phyloP scores from a whole-genome alignment of 192 early-diverging fungal species.

The Thamnidium elegans region DNA sequence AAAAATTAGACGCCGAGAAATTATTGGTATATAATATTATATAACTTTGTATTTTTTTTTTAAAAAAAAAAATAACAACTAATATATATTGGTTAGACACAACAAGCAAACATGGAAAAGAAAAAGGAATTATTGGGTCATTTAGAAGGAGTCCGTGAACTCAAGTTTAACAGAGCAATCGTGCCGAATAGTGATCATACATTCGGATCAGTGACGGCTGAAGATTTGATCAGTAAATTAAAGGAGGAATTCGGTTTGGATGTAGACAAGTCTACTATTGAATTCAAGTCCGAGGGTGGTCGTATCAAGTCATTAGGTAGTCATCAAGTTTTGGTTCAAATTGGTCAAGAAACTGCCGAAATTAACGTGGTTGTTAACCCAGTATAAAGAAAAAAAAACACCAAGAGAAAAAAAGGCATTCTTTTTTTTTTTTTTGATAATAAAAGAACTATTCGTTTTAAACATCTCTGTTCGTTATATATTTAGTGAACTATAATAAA shows the following conservation, averaged over 20 bases:
- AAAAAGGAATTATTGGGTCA: conserved; percentile 17
- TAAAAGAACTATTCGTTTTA: neutral
- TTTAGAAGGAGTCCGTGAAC: conserved; percentile 12
- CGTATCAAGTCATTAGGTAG: conserved; percentile 32
- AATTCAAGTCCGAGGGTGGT: conserved; percentile 28
- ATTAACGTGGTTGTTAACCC: conserved; percentile 20
- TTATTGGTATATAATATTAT: neutral
- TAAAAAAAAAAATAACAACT: neutral
- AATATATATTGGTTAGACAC: no score
- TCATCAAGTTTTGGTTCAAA: conserved; percentile 18
- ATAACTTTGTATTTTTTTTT: no score
- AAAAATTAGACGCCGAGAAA: neutral
- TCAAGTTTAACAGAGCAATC: conserved; percentile 28
- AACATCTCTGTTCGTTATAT: neutral
- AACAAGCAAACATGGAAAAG: conserved; percentile 2
- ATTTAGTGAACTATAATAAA: no score
- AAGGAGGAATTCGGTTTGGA: conserved; percentile 22
- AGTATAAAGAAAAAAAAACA: conserved; percentile 15
- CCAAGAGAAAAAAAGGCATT: neutral
- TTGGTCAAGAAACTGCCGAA: conserved; percentile 19
- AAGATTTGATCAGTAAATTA: conserved; percentile 32
- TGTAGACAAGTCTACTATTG: conserved; percentile 27
- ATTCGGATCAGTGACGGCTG: conserved; percentile 39
- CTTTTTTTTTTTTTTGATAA: neutral
- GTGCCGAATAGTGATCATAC: conserved; percentile 28